A percentile compares a stretch with the other conserved stretches of the same genome.
Conservation (phyloP, 257 asterid species). For the Solanum appendiculatum region DNA sequence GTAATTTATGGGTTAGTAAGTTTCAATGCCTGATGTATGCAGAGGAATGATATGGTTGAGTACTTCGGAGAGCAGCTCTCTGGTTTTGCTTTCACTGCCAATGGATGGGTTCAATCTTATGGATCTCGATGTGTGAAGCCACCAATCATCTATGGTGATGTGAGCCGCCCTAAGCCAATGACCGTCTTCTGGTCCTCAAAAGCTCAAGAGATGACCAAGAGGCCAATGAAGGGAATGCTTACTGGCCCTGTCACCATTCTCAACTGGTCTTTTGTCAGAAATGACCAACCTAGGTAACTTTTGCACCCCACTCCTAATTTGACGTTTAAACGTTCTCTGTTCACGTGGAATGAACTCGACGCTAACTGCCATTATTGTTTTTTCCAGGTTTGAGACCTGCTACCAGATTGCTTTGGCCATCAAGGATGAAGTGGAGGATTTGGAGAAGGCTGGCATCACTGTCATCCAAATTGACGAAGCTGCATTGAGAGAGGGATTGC, state of each 20-base stretch:
- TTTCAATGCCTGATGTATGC: constrained; percentile 14
- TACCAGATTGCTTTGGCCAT: constrained; percentile 94
- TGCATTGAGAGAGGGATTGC: constrained; percentile 93
- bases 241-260: constrained; percentile 99
- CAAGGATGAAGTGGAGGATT: constrained; percentile 96
- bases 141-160: constrained; percentile 97
- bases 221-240: constrained; percentile 99
- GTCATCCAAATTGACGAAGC: constrained; percentile 96
- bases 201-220: constrained; percentile 97
- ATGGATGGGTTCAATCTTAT: constrained; percentile 97
- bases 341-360: background rate
- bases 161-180: constrained; percentile 97
- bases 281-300: constrained; percentile 88
- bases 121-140: constrained; percentile 99
- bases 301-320: background rate
- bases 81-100: constrained; percentile 93
- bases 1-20: background rate
- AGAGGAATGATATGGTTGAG: constrained; percentile 99
- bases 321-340: background rate
- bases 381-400: constrained; percentile 72
- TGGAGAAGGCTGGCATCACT: constrained; percentile 82
- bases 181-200: constrained; percentile 96
- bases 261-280: constrained; percentile 95
- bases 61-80: constrained; percentile 98
- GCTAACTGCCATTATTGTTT: background rate